Percentiles rank a stretch among this genome's conserved stretches.
phyloP scores from a whole-genome alignment of 2,329 filamentous ascomycete genomes.

The Aspergillus brasiliensis region DNA sequence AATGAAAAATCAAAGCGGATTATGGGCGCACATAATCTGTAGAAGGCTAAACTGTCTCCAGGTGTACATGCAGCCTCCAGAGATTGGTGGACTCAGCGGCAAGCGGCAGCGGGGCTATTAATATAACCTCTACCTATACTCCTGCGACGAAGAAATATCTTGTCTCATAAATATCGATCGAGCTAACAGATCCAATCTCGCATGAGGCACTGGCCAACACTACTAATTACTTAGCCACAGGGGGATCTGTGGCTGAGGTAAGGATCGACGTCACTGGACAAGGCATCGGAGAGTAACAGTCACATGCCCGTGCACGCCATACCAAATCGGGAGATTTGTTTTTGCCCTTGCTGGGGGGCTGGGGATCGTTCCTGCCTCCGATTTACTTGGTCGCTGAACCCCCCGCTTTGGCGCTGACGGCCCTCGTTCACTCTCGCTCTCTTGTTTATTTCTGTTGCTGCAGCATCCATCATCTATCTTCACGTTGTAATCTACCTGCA shows the following conservation, averaged over 20 bases:
- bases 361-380: constrained; percentile 21
- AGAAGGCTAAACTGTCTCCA: too few relatives aligned
- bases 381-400: constrained; percentile 16
- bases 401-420: constrained; percentile 4
- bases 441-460: constrained; percentile 4
- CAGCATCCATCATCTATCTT: constrained; percentile 1
- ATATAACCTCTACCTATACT: too few relatives aligned
- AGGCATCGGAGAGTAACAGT: constrained; percentile 20
- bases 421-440: constrained; percentile 6
- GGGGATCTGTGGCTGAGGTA: constrained; percentile 15
- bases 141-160: neutral
- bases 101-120: too few relatives aligned
- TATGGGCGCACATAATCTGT: too few relatives aligned
- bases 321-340: constrained; percentile 47
- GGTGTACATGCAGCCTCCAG: too few relatives aligned
- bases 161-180: neutral
- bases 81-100: too few relatives aligned
- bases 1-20: too few relatives aligned
- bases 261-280: constrained; percentile 25
- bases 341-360: constrained; percentile 29
- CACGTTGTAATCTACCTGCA: neutral
- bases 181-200: neutral
- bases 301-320: constrained; percentile 30
- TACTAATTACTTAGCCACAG: neutral
- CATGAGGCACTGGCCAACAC: neutral